Percentiles rank a stretch among this genome's conserved stretches.
phyloP scores from a whole-genome alignment of 129 eudicot species.

The Oenanthe sinensis region DNA sequence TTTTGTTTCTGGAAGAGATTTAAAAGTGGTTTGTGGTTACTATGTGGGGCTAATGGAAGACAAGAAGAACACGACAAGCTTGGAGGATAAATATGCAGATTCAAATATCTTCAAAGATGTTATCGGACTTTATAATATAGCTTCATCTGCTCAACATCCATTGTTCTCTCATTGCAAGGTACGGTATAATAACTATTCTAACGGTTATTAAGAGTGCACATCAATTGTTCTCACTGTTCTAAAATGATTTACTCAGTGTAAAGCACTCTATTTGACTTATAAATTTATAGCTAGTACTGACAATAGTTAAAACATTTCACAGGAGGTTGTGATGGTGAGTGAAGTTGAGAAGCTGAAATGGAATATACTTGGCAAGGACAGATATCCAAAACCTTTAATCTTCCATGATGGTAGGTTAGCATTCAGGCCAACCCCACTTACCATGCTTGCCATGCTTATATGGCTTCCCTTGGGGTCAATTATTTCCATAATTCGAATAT shows the following conservation, averaged over 20 bases:
- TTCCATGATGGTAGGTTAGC: slow-evolving; percentile 84
- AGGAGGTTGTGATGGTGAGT: slow-evolving; percentile 46
- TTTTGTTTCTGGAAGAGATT: slow-evolving; percentile 49
- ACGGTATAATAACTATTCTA: background rate
- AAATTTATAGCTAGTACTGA: too few species aligned
- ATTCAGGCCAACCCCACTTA: slow-evolving; percentile 41
- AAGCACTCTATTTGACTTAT: too few species aligned
- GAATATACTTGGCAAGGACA: slow-evolving; percentile 35
- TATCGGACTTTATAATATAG: slow-evolving; percentile 26
- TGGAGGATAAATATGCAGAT: slow-evolving; percentile 22
- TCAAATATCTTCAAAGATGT: slow-evolving; percentile 15
- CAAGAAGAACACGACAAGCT: slow-evolving; percentile 14
- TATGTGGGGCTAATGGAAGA: slow-evolving; percentile 58
- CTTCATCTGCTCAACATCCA: slow-evolving; percentile 23
- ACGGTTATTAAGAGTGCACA: too few species aligned
- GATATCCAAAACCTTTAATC: slow-evolving; percentile 53
- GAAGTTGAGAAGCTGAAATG: slow-evolving; percentile 32
- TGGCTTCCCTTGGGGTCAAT: slow-evolving; percentile 52
- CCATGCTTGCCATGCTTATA: slow-evolving; percentile 41
- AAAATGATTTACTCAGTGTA: too few species aligned
- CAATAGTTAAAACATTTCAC: background rate
- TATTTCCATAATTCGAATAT: slow-evolving; percentile 29
- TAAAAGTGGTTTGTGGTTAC: slow-evolving; percentile 37
- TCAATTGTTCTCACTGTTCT: too few species aligned
- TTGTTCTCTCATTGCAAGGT: slow-evolving; percentile 42